These are phyloP conservation scores for Solanum etuberosum DNA, from an alignment of 257 asterid genomes.

Conservation along the genomic window DNA sequence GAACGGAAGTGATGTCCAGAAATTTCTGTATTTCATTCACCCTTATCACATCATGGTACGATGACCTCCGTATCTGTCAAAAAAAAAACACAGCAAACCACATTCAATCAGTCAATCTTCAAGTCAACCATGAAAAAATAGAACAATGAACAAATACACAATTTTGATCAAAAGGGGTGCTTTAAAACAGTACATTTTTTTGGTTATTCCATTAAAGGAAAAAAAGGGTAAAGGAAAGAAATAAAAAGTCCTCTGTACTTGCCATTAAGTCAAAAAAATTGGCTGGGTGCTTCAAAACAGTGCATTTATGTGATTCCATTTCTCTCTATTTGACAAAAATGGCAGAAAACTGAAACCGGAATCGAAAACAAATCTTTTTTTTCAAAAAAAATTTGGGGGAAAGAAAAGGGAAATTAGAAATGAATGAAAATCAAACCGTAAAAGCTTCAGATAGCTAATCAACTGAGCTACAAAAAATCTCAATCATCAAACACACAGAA, in stretches of 20 bases:
- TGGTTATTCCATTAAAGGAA: background rate
- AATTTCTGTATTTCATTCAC: slow-evolving; percentile 72
- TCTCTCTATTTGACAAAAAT: background rate
- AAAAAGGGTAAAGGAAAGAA: background rate
- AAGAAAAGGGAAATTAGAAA: background rate
- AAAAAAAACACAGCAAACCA: background rate
- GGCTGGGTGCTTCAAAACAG: background rate
- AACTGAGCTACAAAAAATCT: background rate
- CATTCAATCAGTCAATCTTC: background rate
- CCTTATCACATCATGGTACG: slow-evolving; percentile 82
- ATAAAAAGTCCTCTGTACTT: background rate
- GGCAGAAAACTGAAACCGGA: background rate
- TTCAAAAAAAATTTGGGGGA: background rate
- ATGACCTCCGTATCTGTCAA: slow-evolving; percentile 69
- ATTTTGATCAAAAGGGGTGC: background rate
- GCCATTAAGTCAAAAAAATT: too few relatives aligned
- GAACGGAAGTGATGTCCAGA: slow-evolving; percentile 60
- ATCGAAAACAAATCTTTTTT: background rate
- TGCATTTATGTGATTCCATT: background rate
- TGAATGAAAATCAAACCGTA: background rate
- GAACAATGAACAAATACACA: background rate
- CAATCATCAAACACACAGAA: background rate
- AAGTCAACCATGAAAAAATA: slow-evolving; percentile 25
- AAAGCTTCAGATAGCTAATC: background rate
- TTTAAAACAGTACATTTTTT: background rate